Evolutionary conservation across 2,329 filamentous ascomycete species (phyloP).

Genomic region (Cephalotrichum gorgonifer): DNA sequence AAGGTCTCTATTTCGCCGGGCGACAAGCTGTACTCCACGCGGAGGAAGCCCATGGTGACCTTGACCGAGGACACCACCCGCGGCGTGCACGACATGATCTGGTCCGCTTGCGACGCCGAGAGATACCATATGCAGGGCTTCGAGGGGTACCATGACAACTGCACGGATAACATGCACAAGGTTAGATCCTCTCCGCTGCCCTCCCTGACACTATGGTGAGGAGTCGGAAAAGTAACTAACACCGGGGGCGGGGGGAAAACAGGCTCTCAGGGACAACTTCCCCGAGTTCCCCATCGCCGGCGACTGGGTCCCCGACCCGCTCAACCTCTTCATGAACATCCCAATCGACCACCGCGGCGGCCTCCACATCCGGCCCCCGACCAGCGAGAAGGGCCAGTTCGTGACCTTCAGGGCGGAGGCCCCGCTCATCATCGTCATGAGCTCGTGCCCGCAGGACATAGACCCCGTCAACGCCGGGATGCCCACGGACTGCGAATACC

Average conservation of each 20-base stretch:
- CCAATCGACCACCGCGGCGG: conserved; percentile 21
- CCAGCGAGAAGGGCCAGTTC: conserved; percentile 21
- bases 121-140: too few relatives aligned
- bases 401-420: conserved; percentile 22
- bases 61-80: too few relatives aligned
- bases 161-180: too few relatives aligned
- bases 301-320: conserved; percentile 25
- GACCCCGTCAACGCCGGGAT: conserved; percentile 22
- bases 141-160: too few relatives aligned
- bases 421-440: conserved; percentile 28
- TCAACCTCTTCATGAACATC: conserved; percentile 34
- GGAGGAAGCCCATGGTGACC: conserved; percentile 23
- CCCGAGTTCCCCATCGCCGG: conserved; percentile 14
- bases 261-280: conserved; percentile 16
- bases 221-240: too few relatives aligned
- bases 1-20: conserved; percentile 17
- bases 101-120: too few relatives aligned
- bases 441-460: conserved; percentile 29
- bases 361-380: conserved; percentile 20
- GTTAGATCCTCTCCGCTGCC: conserved; percentile 20
- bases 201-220: too few relatives aligned
- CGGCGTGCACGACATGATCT: too few relatives aligned
- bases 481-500: conserved; percentile 21
- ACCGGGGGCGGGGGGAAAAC: too few relatives aligned
- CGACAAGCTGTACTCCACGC: conserved; percentile 23